These are phyloP conservation scores for Globisporangium ultimum DNA, from an alignment of 352 stramenopile genomes.

Conservation along the genomic window DNA sequence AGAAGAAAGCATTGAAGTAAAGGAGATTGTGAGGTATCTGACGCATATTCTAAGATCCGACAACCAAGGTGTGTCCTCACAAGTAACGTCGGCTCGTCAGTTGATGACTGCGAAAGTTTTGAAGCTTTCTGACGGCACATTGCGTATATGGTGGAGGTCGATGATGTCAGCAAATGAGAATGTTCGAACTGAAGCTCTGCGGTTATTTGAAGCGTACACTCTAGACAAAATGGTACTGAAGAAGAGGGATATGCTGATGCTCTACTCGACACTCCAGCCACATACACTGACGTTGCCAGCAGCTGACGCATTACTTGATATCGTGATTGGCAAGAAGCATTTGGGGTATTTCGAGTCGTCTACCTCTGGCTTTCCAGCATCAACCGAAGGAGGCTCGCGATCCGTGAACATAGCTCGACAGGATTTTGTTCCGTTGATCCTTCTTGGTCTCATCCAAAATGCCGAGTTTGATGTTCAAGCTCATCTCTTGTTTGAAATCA, in stretches of 20 bases:
- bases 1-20: slow-evolving; percentile 37
- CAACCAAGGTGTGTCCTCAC: slow-evolving; percentile 2
- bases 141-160: slow-evolving; percentile 60
- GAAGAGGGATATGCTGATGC: slow-evolving; percentile 58
- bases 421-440: slow-evolving; percentile 50
- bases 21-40: slow-evolving; percentile 66
- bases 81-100: slow-evolving; percentile 16
- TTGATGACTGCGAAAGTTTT: slow-evolving; percentile 31
- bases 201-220: slow-evolving; percentile 71
- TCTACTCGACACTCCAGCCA: slow-evolving; percentile 47
- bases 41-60: slow-evolving; percentile 36
- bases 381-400: slow-evolving; percentile 15
- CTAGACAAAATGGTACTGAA: slow-evolving; percentile 58
- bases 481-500: slow-evolving; percentile 52
- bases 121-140: slow-evolving; percentile 62
- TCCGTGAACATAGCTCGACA: slow-evolving; percentile 48
- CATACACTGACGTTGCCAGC: slow-evolving; percentile 45
- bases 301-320: slow-evolving; percentile 54
- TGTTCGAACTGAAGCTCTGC: slow-evolving; percentile 55
- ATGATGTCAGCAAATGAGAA: slow-evolving; percentile 45
- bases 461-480: slow-evolving; percentile 51
- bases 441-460: slow-evolving; percentile 45
- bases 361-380: background rate
- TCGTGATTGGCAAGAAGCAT: slow-evolving; percentile 56
- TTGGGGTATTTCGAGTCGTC: slow-evolving; percentile 6